These are phyloP conservation scores for Populus hybrid DNA, from an alignment of 441 rosid species.

Conservation along the genomic window DNA sequence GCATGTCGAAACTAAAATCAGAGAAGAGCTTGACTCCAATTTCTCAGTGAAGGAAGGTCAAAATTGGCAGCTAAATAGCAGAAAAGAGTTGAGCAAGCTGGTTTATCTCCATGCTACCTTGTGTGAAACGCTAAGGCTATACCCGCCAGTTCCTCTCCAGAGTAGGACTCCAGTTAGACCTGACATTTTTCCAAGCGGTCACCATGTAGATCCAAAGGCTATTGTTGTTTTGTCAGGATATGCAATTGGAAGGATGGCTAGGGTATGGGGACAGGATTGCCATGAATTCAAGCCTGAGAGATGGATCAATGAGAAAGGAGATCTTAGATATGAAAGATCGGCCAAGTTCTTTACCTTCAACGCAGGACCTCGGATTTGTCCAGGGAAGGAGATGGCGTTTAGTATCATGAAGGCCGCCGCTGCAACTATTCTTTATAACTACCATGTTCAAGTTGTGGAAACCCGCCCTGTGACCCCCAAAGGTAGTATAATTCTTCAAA, in stretches of 20 bases:
- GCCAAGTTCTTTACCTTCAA: no score
- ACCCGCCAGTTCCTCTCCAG: neutral
- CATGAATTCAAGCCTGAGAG: conserved; percentile 2
- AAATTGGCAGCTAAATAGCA: no score
- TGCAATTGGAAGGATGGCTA: neutral
- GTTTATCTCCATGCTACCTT: no score
- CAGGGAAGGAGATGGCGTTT: no score
- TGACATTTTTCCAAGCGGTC: neutral
- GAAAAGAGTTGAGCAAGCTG: no score
- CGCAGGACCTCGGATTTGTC: no score
- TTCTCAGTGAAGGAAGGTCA: no score
- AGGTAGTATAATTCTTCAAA: neutral
- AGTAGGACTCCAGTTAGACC: no score
- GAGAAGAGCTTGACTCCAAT: no score
- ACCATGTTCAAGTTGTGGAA: conserved; percentile 4
- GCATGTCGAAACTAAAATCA: no score
- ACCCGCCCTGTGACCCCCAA: neutral
- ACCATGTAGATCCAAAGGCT: neutral
- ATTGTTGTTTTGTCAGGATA: neutral
- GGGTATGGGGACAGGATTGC: conserved; percentile 7
- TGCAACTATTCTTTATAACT: conserved; percentile 1
- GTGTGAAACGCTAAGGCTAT: no score
- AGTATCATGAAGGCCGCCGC: neutral
- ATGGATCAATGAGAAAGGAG: neutral
- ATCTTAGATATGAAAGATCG: no score